These are phyloP conservation scores for Plasmodium falciparum DNA, from an alignment of 169 alveolate species.

Conservation along the genomic window DNA sequence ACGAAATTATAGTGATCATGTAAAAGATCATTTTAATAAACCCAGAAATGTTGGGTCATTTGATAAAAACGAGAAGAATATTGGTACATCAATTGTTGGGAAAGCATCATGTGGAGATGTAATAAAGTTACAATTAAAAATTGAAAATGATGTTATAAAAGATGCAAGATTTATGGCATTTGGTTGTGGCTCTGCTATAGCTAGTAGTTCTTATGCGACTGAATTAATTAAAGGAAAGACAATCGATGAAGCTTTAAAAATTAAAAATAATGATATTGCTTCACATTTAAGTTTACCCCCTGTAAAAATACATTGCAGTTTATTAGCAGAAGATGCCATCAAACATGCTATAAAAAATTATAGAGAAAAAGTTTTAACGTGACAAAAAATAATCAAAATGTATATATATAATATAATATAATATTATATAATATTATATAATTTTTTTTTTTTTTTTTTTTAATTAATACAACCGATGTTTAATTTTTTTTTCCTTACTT, in stretches of 20 bases:
- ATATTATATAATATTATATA: too few species aligned
- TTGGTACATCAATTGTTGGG: slow-evolving; percentile 99
- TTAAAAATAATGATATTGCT: slow-evolving; percentile 95
- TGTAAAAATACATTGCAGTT: slow-evolving; percentile 98
- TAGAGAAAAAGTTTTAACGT: slow-evolving; percentile 78
- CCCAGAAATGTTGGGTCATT: slow-evolving; percentile 95
- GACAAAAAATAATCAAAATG: slow-evolving; percentile 3
- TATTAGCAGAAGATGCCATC: slow-evolving; percentile 99
- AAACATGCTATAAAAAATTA: slow-evolving; percentile 95
- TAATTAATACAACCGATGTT: too few species aligned
- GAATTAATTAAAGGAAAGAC: slow-evolving; percentile 97
- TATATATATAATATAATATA: too few species aligned
- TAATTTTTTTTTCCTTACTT: too few species aligned
- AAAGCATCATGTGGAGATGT: slow-evolving; percentile 99
- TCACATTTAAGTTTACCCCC: slow-evolving; percentile 98
- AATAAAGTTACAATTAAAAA: slow-evolving; percentile 96
- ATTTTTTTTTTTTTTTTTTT: too few species aligned
- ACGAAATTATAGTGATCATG: slow-evolving; percentile 88
- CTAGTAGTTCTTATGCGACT: slow-evolving; percentile 98
- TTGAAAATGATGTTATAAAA: slow-evolving; percentile 93
- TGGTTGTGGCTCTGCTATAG: slow-evolving; percentile 99
- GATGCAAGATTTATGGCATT: slow-evolving; percentile 98
- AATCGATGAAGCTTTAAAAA: slow-evolving; percentile 94
- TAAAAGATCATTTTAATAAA: slow-evolving; percentile 94
- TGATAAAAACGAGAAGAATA: slow-evolving; percentile 84